Evolutionary conservation across 2,329 filamentous ascomycete species (phyloP).

Genomic region (Mycosphaerella sp.): DNA sequence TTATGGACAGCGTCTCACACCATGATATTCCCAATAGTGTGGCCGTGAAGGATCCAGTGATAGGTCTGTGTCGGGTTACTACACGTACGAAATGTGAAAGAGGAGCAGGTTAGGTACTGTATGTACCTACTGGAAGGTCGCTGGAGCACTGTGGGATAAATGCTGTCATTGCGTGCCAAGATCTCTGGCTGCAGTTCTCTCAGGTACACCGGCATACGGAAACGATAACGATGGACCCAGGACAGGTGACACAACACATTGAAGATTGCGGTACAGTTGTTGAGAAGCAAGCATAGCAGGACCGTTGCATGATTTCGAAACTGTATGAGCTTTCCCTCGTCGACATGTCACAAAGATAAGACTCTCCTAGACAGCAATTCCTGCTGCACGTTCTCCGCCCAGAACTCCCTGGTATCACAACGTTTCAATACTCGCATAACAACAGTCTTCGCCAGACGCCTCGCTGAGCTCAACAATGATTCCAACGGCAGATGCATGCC

Average conservation of each 20-base stretch:
- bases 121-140: too few relatives aligned
- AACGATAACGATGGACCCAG: neutral
- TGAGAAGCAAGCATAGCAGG: neutral
- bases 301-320: neutral
- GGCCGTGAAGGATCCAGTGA: neutral
- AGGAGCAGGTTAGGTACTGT: neutral
- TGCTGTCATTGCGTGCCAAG: neutral
- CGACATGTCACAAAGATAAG: neutral
- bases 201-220: neutral
- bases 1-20: neutral
- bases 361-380: neutral
- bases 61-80: neutral
- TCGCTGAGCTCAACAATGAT: constrained; percentile 20
- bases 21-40: neutral
- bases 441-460: constrained; percentile 23
- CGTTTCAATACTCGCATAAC: constrained; percentile 3
- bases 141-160: neutral
- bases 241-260: neutral
- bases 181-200: neutral
- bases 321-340: neutral
- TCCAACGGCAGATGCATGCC: constrained; percentile 1
- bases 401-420: constrained; percentile 13
- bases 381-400: neutral
- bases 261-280: neutral
- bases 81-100: neutral